Conservation (phyloP, 2,329 filamentous ascomycete species). For the Arthrobotrys sphaeroides region DNA sequence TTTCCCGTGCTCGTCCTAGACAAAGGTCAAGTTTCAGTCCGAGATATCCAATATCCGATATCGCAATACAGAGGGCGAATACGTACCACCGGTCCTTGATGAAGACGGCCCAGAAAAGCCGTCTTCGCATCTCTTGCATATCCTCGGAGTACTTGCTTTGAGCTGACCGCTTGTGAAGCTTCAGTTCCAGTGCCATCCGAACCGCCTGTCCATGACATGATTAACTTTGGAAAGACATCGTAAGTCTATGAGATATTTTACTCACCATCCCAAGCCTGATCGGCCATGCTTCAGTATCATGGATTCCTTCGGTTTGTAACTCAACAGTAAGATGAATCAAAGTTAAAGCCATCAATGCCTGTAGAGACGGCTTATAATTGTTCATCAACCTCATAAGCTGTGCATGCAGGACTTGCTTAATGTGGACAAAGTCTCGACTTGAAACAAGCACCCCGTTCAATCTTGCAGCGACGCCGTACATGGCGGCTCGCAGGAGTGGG, state of each 20-base stretch:
- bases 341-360: constrained; percentile 55
- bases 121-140: constrained; percentile 55
- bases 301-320: constrained; percentile 56
- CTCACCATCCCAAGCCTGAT: constrained; percentile 55
- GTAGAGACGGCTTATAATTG: constrained; percentile 55
- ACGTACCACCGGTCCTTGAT: constrained; percentile 56
- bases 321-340: constrained; percentile 57
- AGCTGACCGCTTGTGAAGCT: constrained; percentile 53
- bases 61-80: too few species aligned
- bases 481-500: constrained; percentile 55
- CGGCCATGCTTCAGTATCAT: constrained; percentile 57
- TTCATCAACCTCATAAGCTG: constrained; percentile 55
- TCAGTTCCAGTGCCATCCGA: constrained; percentile 56
- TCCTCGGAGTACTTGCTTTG: constrained; percentile 40
- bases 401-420: constrained; percentile 55
- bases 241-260: constrained; percentile 2
- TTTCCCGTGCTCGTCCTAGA: constrained; percentile 56
- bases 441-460: constrained; percentile 55
- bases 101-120: constrained; percentile 57
- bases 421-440: constrained; percentile 56
- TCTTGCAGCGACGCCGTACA: constrained; percentile 56
- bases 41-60: background rate
- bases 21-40: background rate
- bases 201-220: constrained; percentile 37
- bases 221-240: constrained; percentile 6